Evolutionary conservation across 2,329 filamentous ascomycete genomes (phyloP).

Genomic region (Dothistroma pini): DNA sequence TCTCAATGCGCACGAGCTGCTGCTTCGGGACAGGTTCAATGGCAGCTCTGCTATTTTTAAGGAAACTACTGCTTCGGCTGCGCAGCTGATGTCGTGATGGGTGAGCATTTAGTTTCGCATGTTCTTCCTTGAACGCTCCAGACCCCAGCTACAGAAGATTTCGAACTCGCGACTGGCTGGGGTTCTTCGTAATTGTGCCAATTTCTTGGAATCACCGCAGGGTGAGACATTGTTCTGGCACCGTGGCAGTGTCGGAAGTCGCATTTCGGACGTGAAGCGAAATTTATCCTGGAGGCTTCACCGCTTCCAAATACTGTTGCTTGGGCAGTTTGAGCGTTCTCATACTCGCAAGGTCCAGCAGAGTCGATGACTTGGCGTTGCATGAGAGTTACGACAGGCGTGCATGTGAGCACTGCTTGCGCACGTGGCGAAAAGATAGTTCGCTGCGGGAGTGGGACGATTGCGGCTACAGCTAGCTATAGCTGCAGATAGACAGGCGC

Average conservation of each 20-base stretch:
- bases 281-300: background rate
- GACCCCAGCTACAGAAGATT: background rate
- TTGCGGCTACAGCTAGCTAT: background rate
- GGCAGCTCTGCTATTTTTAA: background rate
- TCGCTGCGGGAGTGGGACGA: background rate
- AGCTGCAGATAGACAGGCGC: background rate
- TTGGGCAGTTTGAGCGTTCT: background rate
- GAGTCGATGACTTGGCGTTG: background rate
- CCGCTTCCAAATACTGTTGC: background rate
- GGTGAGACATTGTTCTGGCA: background rate
- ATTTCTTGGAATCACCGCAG: background rate
- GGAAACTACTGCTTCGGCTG: background rate
- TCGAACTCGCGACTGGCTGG: background rate
- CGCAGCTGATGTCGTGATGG: no score
- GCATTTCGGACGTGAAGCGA: background rate
- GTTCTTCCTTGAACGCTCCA: background rate
- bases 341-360: background rate
- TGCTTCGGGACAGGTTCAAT: background rate
- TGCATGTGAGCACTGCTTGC: no score
- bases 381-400: background rate
- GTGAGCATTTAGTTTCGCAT: no score
- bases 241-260: background rate
- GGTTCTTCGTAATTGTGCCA: background rate
- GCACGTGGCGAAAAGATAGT: background rate
- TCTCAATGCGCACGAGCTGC: background rate